Percentiles rank a stretch among this genome's conserved stretches.
These are phyloP conservation scores for Aspergillus steynii DNA, from an alignment of 495 filamentous ascomycete genomes.

Conservation along the genomic window DNA sequence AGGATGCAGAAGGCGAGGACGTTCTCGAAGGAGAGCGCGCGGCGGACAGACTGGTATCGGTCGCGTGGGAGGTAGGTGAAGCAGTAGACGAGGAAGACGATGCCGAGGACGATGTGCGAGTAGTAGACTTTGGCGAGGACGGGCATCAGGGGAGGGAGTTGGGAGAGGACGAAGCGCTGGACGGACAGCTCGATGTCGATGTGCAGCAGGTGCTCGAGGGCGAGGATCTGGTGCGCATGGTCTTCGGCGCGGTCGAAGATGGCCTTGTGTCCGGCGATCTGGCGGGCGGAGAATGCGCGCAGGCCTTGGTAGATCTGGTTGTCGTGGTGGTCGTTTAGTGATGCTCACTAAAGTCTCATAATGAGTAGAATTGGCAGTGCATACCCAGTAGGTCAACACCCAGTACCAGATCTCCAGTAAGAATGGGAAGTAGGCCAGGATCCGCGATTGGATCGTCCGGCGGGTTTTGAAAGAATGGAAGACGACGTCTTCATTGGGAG, in stretches of 20 bases:
- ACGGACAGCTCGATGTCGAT: conserved; percentile 50
- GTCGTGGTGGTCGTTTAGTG: not conserved
- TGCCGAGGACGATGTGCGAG: conserved; percentile 54
- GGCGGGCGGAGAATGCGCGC: conserved; percentile 58
- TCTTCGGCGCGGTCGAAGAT: conserved; percentile 44
- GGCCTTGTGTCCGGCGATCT: conserved; percentile 43
- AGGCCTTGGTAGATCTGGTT: conserved; percentile 56
- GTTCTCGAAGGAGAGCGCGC: conserved; percentile 55
- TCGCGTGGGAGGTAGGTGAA: conserved; percentile 54
- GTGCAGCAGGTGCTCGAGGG: conserved; percentile 51
- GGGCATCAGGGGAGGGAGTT: conserved; percentile 59
- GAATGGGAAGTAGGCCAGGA: not conserved
- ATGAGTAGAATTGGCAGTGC: not conserved
- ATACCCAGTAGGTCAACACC: not conserved
- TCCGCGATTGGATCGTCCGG: not conserved
- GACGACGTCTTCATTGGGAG: not conserved
- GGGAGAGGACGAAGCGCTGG: conserved; percentile 38
- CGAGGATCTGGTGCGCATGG: conserved; percentile 53
- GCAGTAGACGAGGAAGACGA: conserved; percentile 52
- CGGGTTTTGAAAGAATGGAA: not conserved
- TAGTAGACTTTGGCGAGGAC: conserved; percentile 50
- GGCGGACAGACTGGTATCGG: conserved; percentile 40
- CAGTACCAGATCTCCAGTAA: not conserved
- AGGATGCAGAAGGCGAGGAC: conserved; percentile 59
- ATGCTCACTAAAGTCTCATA: too few relatives aligned